Evolutionary conservation across 768 basidiomycete species (phyloP).

Genomic region (Hygrocybe punicea): DNA sequence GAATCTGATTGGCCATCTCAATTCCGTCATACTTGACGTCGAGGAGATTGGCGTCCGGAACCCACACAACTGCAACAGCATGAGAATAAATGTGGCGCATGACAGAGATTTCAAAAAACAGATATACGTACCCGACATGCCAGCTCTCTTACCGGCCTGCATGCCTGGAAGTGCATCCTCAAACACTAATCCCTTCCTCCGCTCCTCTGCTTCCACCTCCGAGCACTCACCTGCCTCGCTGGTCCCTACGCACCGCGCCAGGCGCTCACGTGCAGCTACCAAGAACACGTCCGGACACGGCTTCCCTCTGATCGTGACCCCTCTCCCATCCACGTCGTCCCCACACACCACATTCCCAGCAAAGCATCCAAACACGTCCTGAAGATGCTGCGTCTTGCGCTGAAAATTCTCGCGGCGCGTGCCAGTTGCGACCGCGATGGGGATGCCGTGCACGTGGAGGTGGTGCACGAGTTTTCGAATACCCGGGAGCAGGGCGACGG

Average conservation of each 20-base stretch:
- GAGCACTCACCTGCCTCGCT: conserved; percentile 32
- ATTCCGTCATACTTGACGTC: conserved; percentile 44
- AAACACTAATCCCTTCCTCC: conserved; percentile 69
- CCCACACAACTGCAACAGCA: conserved; percentile 65
- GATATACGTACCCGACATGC: conserved; percentile 67
- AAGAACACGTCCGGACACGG: conserved; percentile 82
- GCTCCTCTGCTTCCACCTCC: conserved; percentile 42
- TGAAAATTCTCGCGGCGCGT: conserved; percentile 62
- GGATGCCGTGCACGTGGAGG: conserved; percentile 61
- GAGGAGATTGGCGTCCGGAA: conserved; percentile 71
- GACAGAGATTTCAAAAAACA: neutral
- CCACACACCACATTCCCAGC: conserved; percentile 65
- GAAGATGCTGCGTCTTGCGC: conserved; percentile 63
- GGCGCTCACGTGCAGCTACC: conserved; percentile 57
- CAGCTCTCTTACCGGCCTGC: conserved; percentile 77
- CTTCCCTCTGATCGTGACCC: conserved; percentile 59
- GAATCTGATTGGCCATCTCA: conserved; percentile 56
- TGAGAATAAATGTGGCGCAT: conserved; percentile 1
- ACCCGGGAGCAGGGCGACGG: conserved; percentile 71
- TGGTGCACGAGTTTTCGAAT: conserved; percentile 65
- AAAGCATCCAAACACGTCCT: conserved; percentile 58
- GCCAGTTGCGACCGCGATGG: conserved; percentile 81
- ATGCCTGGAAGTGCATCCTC: conserved; percentile 79
- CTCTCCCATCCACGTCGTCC: conserved; percentile 44
- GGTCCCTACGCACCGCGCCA: conserved; percentile 56